A percentile compares a stretch with the other conserved stretches of the same genome.
Conservation (phyloP, 202 grass and related monocot genomes). For the Alloteropsis angusta region DNA sequence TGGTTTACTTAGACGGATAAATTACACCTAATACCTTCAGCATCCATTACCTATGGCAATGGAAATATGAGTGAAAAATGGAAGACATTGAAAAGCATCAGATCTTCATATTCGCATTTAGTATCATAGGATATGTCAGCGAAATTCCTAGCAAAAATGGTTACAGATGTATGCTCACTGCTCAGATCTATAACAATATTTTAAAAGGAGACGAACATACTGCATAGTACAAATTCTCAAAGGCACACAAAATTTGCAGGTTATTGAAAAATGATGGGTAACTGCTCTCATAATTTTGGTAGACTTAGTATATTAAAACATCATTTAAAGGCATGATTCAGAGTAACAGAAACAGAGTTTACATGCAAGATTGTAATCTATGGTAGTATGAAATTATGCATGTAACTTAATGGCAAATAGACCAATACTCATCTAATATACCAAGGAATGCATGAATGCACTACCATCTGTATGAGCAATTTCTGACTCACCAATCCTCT, state of each 20-base stretch:
- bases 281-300: not conserved
- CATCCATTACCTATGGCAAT: not conserved
- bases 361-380: not conserved
- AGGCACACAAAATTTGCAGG: not conserved
- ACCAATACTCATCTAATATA: not conserved
- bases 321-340: slow-evolving; percentile 19
- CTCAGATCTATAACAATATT: not conserved
- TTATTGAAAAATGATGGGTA: slow-evolving; percentile 1
- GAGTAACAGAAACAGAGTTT: not conserved
- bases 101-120: not conserved
- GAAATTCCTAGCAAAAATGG: not conserved
- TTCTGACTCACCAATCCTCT: slow-evolving; percentile 33
- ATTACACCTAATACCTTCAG: not conserved
- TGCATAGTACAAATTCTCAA: slow-evolving; percentile 5
- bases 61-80: not conserved
- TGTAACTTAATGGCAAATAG: not conserved
- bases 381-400: slow-evolving; percentile 6
- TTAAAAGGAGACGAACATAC: not conserved
- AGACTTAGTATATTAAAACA: not conserved
- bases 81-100: not conserved
- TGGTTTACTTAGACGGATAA: slow-evolving; percentile 9
- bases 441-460: slow-evolving; percentile 9
- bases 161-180: not conserved
- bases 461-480: not conserved
- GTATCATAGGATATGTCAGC: not conserved